Conservation (phyloP, 2,329 filamentous ascomycete genomes). For the Westerdykella aurantiaca region DNA sequence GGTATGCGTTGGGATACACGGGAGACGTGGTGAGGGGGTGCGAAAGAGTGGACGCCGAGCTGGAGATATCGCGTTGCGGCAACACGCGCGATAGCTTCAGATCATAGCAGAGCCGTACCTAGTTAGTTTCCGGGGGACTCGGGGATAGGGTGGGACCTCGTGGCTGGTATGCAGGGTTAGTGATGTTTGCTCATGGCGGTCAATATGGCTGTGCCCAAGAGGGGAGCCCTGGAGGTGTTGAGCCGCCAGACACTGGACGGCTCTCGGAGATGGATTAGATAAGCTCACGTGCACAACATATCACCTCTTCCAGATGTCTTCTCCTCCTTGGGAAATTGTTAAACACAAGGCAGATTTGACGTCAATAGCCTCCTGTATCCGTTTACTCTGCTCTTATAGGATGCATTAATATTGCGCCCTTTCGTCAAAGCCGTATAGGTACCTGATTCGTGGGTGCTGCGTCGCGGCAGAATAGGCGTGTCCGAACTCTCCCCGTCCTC, state of each 20-base stretch:
- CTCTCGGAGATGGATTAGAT: neutral
- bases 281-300: neutral
- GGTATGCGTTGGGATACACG: conserved; percentile 4
- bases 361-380: conserved; percentile 26
- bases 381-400: conserved; percentile 3
- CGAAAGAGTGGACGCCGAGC: conserved; percentile 13
- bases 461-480: conserved; percentile 7
- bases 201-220: too few species aligned
- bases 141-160: too few species aligned
- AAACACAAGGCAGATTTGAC: conserved; percentile 3
- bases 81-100: too few species aligned
- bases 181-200: too few species aligned
- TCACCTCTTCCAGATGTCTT: too few species aligned
- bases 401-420: conserved; percentile 15
- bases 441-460: conserved; percentile 13
- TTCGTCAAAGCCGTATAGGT: conserved; percentile 3
- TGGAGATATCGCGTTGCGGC: neutral
- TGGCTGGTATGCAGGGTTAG: too few species aligned
- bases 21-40: conserved; percentile 10
- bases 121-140: too few species aligned
- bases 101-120: too few species aligned
- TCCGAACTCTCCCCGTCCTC: conserved; percentile 2
- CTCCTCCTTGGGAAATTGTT: too few species aligned
- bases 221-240: too few species aligned
- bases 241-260: too few species aligned